A percentile compares a stretch with the other conserved stretches of the same genome.
Conservation (phyloP, 129 eudicot species). For the Centella asiatica region DNA sequence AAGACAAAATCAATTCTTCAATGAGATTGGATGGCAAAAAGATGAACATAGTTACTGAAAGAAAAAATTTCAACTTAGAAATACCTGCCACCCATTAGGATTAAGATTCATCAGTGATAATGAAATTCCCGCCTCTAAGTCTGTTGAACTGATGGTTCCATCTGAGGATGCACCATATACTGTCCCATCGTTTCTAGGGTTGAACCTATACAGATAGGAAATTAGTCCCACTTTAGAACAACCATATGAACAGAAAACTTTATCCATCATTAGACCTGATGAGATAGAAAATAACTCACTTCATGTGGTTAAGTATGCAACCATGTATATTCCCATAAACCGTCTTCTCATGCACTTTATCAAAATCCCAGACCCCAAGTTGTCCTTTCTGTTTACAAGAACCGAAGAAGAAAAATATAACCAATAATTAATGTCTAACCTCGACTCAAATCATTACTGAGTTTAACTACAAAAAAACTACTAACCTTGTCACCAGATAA, state of each 20-base stretch:
- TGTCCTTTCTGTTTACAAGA: slow-evolving; percentile 73
- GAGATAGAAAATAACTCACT: slow-evolving; percentile 41
- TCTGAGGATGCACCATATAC: slow-evolving; percentile 87
- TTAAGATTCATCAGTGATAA: slow-evolving; percentile 65
- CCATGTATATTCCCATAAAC: slow-evolving; percentile 74
- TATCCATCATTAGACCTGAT: not conserved
- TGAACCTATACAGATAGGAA: slow-evolving; percentile 37
- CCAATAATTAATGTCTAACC: not conserved
- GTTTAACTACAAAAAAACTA: not conserved
- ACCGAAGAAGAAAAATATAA: not conserved
- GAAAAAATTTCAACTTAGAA: not conserved
- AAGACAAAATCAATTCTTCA: not conserved
- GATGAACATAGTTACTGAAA: not conserved
- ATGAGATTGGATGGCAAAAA: not conserved
- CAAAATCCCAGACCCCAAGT: slow-evolving; percentile 94
- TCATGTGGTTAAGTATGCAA: slow-evolving; percentile 84
- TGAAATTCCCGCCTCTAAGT: slow-evolving; percentile 88
- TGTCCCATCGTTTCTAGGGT: slow-evolving; percentile 73
- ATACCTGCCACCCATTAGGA: slow-evolving; percentile 95
- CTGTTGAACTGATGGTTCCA: slow-evolving; percentile 85
- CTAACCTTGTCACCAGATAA: slow-evolving; percentile 95
- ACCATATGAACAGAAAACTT: not conserved
- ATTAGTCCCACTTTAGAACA: slow-evolving; percentile 2
- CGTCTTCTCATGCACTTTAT: slow-evolving; percentile 60
- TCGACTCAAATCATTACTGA: not conserved